These are phyloP conservation scores for Rhizomucor miehei DNA, from an alignment of 371 early-diverging fungal species.

Conservation along the genomic window DNA sequence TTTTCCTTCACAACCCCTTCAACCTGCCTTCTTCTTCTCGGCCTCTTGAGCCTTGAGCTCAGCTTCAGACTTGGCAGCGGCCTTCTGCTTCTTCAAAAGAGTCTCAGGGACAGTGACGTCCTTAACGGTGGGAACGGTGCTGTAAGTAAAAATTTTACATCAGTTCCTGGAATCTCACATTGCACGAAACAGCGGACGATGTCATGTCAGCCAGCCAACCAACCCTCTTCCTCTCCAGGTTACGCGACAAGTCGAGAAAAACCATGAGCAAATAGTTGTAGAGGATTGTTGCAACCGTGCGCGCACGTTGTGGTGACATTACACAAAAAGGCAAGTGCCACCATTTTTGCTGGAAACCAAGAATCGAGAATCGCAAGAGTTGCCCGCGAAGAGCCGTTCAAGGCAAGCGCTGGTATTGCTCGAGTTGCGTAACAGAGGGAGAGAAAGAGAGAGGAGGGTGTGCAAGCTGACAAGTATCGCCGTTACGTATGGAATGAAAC, in stretches of 20 bases:
- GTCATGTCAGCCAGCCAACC: too few species aligned
- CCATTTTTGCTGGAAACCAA: too few species aligned
- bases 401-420: not conserved
- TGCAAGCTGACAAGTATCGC: not conserved
- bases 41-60: conserved; percentile 66
- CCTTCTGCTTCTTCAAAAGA: conserved; percentile 95
- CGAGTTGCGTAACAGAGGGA: too few species aligned
- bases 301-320: too few species aligned
- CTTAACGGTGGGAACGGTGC: conserved; percentile 59
- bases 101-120: conserved; percentile 91
- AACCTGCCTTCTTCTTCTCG: conserved; percentile 63
- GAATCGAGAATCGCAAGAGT: too few species aligned
- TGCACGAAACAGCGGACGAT: too few species aligned
- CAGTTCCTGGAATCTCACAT: too few species aligned
- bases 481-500: conserved; percentile 2
- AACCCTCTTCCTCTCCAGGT: too few species aligned
- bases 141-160: conserved; percentile 10
- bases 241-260: too few species aligned
- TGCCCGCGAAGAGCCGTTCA: not conserved
- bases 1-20: not conserved
- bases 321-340: too few species aligned
- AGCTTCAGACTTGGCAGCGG: conserved; percentile 80
- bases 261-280: too few species aligned
- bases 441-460: not conserved
- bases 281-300: too few species aligned